Conservation (phyloP, 208 protist species). For the Wallacemonas sp. region DNA sequence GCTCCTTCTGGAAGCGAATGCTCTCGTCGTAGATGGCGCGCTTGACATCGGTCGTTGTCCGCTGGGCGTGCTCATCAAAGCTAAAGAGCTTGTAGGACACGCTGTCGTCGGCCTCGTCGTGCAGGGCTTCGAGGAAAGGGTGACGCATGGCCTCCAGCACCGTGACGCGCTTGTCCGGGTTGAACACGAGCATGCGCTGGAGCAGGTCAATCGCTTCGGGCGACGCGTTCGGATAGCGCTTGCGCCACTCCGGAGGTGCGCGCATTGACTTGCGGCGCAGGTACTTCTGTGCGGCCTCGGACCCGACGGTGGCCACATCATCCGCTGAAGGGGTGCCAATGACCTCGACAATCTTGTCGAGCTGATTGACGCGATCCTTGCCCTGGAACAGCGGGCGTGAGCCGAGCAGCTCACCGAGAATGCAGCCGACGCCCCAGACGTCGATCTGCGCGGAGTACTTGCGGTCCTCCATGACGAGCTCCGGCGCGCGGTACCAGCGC, state of each 20-base stretch:
- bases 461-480: slow-evolving; percentile 92
- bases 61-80: slow-evolving; percentile 82
- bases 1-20: slow-evolving; percentile 66
- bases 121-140: slow-evolving; percentile 82
- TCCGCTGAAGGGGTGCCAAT: slow-evolving; percentile 90
- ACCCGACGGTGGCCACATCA: slow-evolving; percentile 82
- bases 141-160: slow-evolving; percentile 91
- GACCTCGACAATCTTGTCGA: slow-evolving; percentile 93
- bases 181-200: slow-evolving; percentile 91
- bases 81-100: slow-evolving; percentile 57
- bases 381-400: slow-evolving; percentile 88
- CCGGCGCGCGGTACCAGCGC: slow-evolving; percentile 95
- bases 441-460: slow-evolving; percentile 92
- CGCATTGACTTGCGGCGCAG: slow-evolving; percentile 73
- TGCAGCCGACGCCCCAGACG: slow-evolving; percentile 92
- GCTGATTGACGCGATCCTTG: slow-evolving; percentile 88
- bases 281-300: slow-evolving; percentile 86
- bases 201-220: slow-evolving; percentile 88
- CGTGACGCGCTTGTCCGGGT: slow-evolving; percentile 91
- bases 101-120: slow-evolving; percentile 82
- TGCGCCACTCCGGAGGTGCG: slow-evolving; percentile 55
- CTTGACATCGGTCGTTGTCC: slow-evolving; percentile 82
- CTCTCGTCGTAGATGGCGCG: slow-evolving; percentile 84
- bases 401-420: slow-evolving; percentile 88
- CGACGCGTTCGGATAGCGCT: slow-evolving; percentile 80